Evolutionary conservation across 225 moss, liverwort and hornwort species (phyloP), one percentile per base, ranked within the genome.

Genomic region (Physcomitrium patens): DNA sequence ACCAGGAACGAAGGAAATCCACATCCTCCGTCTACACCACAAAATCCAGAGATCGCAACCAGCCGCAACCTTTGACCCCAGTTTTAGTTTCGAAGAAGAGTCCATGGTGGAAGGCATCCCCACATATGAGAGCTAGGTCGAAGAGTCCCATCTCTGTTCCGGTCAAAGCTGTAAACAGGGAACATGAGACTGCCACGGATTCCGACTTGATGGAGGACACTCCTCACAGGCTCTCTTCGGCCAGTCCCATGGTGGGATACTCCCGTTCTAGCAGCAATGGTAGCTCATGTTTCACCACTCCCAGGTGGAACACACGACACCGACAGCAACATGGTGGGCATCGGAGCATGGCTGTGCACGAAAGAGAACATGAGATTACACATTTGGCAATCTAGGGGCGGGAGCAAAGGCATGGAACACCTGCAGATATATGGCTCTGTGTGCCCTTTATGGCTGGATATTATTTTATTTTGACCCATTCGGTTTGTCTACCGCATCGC

Each of bases 201-300:
- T 84, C 84, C 3, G 84, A 84, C 22, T 47, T 81, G 12, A 76
- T 77, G 79, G 87, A 87, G 5, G 87, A 87, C 20, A 87, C 84
- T 8, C 87, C 81, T 1, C 81, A 64, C 60, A 70, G 87, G 50
- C 77, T 81, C 41, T 87, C 87, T 1, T 81, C 84, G 0, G 81
- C 84, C 8, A 87, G 87, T 60, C 87, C 87, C 10, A 81, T 81
- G 70, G 84, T 87, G 53, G 87, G 87, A 1, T 87, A 79, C 68
- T 87, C 84, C 0, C 79, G 84, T 50, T 87, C 87, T 13, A 87
- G 87, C 50, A 87, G 87, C 64, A 87, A 87, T 37, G 84, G 81
- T 1, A 87, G 87, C 77, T 87, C 87, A 11, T 87, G 87, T 60
- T 87, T 87, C 77, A 84, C 87, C 26, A 87, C 87, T 8, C 87